Base-by-base conservation (phyloP, 2,329 filamentous ascomycete species). In the Fusarium nurragi region DNA sequence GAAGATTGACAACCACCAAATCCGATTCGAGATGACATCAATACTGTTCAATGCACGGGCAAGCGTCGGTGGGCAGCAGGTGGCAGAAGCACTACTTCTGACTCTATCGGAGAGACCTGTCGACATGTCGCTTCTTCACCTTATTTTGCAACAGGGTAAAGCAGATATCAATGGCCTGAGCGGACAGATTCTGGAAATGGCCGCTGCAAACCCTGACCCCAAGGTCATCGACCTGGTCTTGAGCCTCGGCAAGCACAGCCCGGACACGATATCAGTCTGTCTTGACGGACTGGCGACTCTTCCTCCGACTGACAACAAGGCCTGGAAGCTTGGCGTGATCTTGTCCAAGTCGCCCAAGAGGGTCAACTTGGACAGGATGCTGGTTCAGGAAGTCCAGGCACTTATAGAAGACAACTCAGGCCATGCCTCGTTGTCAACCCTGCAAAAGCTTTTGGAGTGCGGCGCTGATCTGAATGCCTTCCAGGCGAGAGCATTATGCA, bases 391-490 rank as follows among this genome's bases (percentile, higher is more conserved):
- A 65, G 81, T 87, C 6, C 78, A 82, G 39, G 77, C 75, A 3
- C 68, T 83, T 5, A 71, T 83, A 11, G 74, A 79, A 51, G 74
- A 75, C 4, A 75, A 73, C 0, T 71, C 73, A 1, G 71, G 76
- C 2, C 71, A 78, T 12, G 78, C 80, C 5, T 78, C 78, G 2
- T 71, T 84, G 6, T 75, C 79, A 3, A 78, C 82, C 1, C 56
- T 87, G 30, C 78, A 79, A 52, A 73, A 78, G 1, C 77, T 88
- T 0, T 69, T 88, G 2, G 76, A 78, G 2, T 77, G 80, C 2
- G 84, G 84, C 1, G 86, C 85, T 3, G 81, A 87, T 43, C 76
- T 86, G n/a, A 86, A 88, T 61, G 77, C 79, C 2, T 78, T 81
- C 54, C 81, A 85, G 23, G 84, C 80, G 1, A 79, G 81, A 2